Conservation (phyloP, 306 rosid genomes). For the Quercus suber region DNA sequence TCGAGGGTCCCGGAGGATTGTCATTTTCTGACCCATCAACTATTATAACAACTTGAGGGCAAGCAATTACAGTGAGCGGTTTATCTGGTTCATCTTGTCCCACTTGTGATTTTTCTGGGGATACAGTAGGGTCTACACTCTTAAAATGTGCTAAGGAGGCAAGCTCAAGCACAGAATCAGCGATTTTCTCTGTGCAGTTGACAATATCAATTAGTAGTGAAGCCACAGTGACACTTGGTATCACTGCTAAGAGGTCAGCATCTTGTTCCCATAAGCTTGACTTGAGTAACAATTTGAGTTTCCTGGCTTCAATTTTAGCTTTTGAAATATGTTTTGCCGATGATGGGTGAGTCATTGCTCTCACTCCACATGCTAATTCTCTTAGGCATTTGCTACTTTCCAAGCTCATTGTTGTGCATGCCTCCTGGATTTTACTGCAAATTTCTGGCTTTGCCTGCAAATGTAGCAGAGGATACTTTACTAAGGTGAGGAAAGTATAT, state of each 20-base stretch:
- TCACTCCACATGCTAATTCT: slow-evolving; percentile 31
- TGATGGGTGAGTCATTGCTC: slow-evolving; percentile 29
- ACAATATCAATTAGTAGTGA: slow-evolving; percentile 61
- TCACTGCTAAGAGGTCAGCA: slow-evolving; percentile 30
- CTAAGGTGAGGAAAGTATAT: not conserved
- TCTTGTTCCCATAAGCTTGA: slow-evolving; percentile 34
- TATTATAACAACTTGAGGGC: slow-evolving; percentile 42
- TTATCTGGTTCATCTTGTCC: slow-evolving; percentile 25
- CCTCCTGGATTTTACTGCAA: slow-evolving; percentile 35
- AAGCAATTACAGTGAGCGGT: slow-evolving; percentile 21
- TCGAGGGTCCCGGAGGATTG: slow-evolving; percentile 2
- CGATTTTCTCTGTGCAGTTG: slow-evolving; percentile 47
- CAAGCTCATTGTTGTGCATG: slow-evolving; percentile 37
- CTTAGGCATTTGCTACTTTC: slow-evolving; percentile 47
- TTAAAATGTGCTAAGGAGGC: slow-evolving; percentile 48
- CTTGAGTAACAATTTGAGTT: slow-evolving; percentile 37
- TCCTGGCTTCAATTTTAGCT: slow-evolving; percentile 37
- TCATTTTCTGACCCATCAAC: slow-evolving; percentile 29
- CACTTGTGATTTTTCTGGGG: slow-evolving; percentile 18
- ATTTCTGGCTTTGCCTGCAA: slow-evolving; percentile 39
- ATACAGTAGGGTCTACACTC: slow-evolving; percentile 17
- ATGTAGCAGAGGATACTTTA: not conserved
- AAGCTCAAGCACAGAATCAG: slow-evolving; percentile 60
- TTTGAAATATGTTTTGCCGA: slow-evolving; percentile 29
- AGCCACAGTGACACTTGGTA: slow-evolving; percentile 59